Evolutionary conservation across 2,329 filamentous ascomycete genomes (phyloP).

Genomic region (Ceratocystis lukuohia): DNA sequence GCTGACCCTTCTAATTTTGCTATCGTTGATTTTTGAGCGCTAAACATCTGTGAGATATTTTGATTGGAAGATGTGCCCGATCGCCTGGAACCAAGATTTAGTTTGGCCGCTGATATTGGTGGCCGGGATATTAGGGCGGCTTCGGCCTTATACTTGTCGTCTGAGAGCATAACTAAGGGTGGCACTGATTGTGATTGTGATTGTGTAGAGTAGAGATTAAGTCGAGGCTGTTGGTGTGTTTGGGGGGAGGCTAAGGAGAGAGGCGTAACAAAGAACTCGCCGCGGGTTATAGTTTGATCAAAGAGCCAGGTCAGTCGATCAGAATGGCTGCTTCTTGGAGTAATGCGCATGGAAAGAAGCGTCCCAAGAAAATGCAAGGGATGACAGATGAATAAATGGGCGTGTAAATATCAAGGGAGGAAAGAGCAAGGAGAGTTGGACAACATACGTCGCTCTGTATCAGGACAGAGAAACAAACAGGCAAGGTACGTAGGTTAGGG

Average conservation of each 20-base stretch:
- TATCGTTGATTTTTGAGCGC: neutral
- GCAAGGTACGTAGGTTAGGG: neutral
- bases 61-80: constrained; percentile 9
- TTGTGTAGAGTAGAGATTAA: constrained; percentile 4
- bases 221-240: neutral
- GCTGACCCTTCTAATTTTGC: neutral
- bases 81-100: neutral
- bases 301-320: constrained; percentile 11
- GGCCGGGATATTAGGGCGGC: neutral
- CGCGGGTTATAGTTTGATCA: constrained; percentile 2
- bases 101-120: neutral
- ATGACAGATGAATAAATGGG: neutral
- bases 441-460: no score
- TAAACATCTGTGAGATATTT: constrained; percentile 17
- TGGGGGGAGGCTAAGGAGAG: neutral
- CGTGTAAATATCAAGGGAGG: neutral
- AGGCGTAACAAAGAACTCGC: neutral
- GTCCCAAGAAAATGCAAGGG: neutral
- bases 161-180: neutral
- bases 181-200: neutral
- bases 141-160: constrained; percentile 7
- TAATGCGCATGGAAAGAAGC: constrained; percentile 2
- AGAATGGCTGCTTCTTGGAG: neutral
- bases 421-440: no score
- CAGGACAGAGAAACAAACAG: neutral